These are phyloP conservation scores for Forsythia viridissima DNA, from an alignment of 257 asterid genomes.

Conservation along the genomic window DNA sequence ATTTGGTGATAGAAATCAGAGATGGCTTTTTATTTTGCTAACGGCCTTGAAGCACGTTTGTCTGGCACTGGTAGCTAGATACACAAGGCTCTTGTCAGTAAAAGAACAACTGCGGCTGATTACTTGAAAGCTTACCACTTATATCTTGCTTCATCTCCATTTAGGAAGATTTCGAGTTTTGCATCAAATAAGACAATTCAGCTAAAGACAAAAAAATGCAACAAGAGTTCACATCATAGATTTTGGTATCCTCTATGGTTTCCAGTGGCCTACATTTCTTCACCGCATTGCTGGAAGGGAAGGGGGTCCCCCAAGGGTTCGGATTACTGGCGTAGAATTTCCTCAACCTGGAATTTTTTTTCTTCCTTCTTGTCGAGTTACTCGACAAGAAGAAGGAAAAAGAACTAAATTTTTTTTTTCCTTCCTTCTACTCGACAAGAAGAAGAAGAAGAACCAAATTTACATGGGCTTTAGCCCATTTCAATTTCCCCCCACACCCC, in stretches of 20 bases:
- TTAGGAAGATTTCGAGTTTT: conserved; percentile 36
- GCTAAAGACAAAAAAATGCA: conserved; percentile 25
- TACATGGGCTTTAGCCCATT: too few species aligned
- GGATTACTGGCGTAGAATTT: conserved; percentile 58
- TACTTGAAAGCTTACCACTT: too few species aligned
- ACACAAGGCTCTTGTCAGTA: too few species aligned
- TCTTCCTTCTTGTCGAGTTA: too few species aligned
- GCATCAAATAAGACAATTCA: conserved; percentile 39
- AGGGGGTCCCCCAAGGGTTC: conserved; percentile 56
- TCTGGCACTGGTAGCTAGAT: too few species aligned
- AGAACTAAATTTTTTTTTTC: too few species aligned
- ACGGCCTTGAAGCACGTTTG: conserved; percentile 49
- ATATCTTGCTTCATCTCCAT: conserved; percentile 50
- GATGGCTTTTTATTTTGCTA: conserved; percentile 50
- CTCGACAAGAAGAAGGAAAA: too few species aligned
- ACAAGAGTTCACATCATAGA: conserved; percentile 45
- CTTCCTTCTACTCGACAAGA: too few species aligned
- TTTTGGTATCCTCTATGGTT: conserved; percentile 56
- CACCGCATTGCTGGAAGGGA: conserved; percentile 35
- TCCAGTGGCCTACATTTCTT: conserved; percentile 51
- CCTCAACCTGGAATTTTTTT: conserved; percentile 64
- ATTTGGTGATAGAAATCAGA: conserved; percentile 52
- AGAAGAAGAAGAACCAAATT: too few species aligned
- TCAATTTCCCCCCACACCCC: too few species aligned
- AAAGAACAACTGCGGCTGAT: too few species aligned